phyloP scores from a whole-genome alignment of 768 basidiomycete species.

The Termitomyces sp. region DNA sequence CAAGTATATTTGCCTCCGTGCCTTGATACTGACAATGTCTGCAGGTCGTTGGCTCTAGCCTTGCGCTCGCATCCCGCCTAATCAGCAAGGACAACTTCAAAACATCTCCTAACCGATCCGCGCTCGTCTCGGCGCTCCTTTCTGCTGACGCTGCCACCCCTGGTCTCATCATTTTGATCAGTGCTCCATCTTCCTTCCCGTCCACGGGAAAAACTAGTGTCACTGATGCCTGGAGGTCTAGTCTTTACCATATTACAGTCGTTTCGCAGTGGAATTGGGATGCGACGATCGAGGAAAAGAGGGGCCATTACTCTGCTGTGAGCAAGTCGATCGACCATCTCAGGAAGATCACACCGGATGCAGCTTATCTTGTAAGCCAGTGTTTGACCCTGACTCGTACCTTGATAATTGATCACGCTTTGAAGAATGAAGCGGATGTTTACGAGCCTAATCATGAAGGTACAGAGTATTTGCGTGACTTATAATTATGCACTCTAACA shows the following conservation, averaged over 20 bases:
- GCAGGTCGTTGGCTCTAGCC: constrained; percentile 33
- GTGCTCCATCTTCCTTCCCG: constrained; percentile 30
- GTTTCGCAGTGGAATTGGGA: constrained; percentile 42
- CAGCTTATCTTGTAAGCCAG: constrained; percentile 37
- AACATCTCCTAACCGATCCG: constrained; percentile 22
- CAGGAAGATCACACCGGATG: constrained; percentile 36
- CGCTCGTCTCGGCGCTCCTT: constrained; percentile 32
- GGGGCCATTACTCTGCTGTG: constrained; percentile 24
- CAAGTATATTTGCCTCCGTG: neutral
- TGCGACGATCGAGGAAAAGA: constrained; percentile 32
- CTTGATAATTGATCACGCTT: neutral
- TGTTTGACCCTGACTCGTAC: neutral
- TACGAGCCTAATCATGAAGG: constrained; percentile 42
- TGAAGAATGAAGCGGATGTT: constrained; percentile 44
- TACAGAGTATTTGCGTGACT: constrained; percentile 9
- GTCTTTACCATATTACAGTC: constrained; percentile 41
- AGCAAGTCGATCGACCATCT: constrained; percentile 35
- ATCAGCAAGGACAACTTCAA: constrained; percentile 35
- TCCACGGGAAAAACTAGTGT: constrained; percentile 35
- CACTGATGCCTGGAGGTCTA: constrained; percentile 38
- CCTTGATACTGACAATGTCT: constrained; percentile 2
- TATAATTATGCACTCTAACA: neutral
- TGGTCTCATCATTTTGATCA: constrained; percentile 37
- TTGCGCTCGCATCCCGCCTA: constrained; percentile 40
- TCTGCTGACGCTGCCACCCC: constrained; percentile 30